Evolutionary conservation across 441 rosid species (phyloP), one percentile per base, ranked within the genome.

Genomic region (Viola pubescens): DNA sequence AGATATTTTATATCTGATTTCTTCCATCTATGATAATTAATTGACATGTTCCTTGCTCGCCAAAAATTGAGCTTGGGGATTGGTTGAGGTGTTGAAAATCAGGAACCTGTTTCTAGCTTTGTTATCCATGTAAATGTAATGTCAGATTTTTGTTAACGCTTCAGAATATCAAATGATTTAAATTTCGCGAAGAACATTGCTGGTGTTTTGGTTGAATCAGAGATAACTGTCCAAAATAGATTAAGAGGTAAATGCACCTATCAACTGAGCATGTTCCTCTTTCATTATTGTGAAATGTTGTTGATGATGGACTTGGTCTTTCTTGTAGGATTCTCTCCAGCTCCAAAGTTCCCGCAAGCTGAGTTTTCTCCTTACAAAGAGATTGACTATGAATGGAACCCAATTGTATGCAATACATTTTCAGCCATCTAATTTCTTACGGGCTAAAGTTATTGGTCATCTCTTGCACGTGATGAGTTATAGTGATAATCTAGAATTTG

Each of bases 241-340:
- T 76, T 78, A 71, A 69, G 58, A 61, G 99, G 99, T 88, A 61
- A 70, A 62, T 45, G 37, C 49, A 9, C 52, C 62, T 72, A 49
- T 74, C 63, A 61, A 54, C 59, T 54, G 34, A 1, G 2, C 46
- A 13, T 64, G 58, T 43, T 70, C 54, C 52, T 37, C 37, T 42
- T 39, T 54, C 38, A 42, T 58, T 64, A 44, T 44, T 39, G 12
- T 64, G 42, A 38, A 41, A 47, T 52, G 64, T 58, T 65, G 56
- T 65, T 70, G 16, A 60, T 34, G 62, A 62, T 64, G 73, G 56
- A 60, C 48, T 12, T 54, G 68, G 60, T 66, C 54, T 76, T 59
- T 61, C 48, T 74, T 74, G 71, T 75, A 94, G 98, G 97, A 58
- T 79, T 94, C 73, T 91, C 98, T 75, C 99, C 99, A 40, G 88